Evolutionary conservation across 768 basidiomycete species (phyloP).

Genomic region (Trametes meyenii): DNA sequence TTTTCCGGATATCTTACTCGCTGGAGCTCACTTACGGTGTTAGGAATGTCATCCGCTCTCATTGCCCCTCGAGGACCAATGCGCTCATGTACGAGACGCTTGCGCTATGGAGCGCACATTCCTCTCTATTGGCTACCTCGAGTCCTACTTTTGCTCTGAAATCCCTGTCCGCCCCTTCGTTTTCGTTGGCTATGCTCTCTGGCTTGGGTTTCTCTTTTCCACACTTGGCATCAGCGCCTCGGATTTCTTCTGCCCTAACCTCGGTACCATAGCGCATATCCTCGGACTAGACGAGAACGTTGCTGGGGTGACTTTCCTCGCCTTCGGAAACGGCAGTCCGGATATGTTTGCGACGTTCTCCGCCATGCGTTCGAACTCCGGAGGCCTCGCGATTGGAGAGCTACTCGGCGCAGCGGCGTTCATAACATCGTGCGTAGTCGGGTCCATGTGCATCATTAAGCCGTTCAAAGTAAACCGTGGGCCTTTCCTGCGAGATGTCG

Average conservation of each 20-base stretch:
- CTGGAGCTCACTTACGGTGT: not conserved
- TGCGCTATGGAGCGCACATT: slow-evolving; percentile 66
- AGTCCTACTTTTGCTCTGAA: slow-evolving; percentile 70
- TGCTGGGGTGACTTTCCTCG: slow-evolving; percentile 95
- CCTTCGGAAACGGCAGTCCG: slow-evolving; percentile 96
- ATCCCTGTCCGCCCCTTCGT: slow-evolving; percentile 55
- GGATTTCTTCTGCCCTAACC: slow-evolving; percentile 97
- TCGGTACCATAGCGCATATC: slow-evolving; percentile 83
- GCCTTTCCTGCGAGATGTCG: slow-evolving; percentile 91
- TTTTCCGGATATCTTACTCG: not conserved
- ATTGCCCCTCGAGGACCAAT: slow-evolving; percentile 58
- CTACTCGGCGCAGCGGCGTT: slow-evolving; percentile 94
- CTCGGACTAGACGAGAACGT: slow-evolving; percentile 91
- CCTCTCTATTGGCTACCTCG: slow-evolving; percentile 70
- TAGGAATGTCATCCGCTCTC: slow-evolving; percentile 68
- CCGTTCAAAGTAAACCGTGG: slow-evolving; percentile 83
- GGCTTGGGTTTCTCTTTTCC: slow-evolving; percentile 93
- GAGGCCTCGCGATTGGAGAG: slow-evolving; percentile 92
- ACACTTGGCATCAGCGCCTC: slow-evolving; percentile 94
- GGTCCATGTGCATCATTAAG: slow-evolving; percentile 96
- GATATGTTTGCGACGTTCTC: slow-evolving; percentile 97
- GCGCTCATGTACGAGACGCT: slow-evolving; percentile 57
- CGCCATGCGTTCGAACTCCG: slow-evolving; percentile 83
- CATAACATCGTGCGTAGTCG: slow-evolving; percentile 95
- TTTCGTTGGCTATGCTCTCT: slow-evolving; percentile 67